Evolutionary conservation across 768 basidiomycete genomes (phyloP), one percentile per base, ranked within the genome.

Genomic region (Naganishia antarctica): DNA sequence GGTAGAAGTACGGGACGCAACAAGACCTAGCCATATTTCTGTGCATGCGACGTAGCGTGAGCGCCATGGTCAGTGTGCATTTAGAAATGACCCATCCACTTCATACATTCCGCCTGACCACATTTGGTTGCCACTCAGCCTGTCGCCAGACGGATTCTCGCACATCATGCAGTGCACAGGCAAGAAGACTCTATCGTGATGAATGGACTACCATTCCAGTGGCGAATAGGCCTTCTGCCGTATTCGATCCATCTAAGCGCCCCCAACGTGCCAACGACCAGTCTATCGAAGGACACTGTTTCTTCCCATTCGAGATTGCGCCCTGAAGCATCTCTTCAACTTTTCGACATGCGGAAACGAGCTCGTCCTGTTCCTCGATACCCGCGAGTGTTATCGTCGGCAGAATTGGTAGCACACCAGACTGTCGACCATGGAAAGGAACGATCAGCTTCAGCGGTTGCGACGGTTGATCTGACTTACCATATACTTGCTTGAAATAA

Each of bases 401-500:
- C 34, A 57, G 34, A 21, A n/a, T 37, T 1, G 53, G 53, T 1
- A 57, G 37, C 6, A 57, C 53, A 29, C 25, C 23, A 18, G 53
- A 37, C 53, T 57, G 31, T 9, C 23, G 21, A 26, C 8, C 6
- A 57, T n/a, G n/a, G n/a, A 31, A 11, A 32, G 32, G 12, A 40
- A 3, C 28, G 29, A 18, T 51, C 32, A 51, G 31, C 4, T 26
- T 13, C 11, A 34, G 32, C 11, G 8, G 2, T 18, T 18, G 23
- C 13, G 15, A n/a, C n/a, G n/a, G n/a, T n/a, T n/a, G n/a, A n/a
- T n/a, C n/a, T n/a, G n/a, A n/a, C 53, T 57, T 21, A 57, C 53
- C 53, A 57, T 41, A 25, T 57, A 57, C 37, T 41, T 57, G 53
- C 53, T 57, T n/a, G 53, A 57, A n/a, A 57, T 26, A 6, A 57